Base-by-base conservation (phyloP, 208 protist species). In the Trypanosoma cruzi region DNA sequence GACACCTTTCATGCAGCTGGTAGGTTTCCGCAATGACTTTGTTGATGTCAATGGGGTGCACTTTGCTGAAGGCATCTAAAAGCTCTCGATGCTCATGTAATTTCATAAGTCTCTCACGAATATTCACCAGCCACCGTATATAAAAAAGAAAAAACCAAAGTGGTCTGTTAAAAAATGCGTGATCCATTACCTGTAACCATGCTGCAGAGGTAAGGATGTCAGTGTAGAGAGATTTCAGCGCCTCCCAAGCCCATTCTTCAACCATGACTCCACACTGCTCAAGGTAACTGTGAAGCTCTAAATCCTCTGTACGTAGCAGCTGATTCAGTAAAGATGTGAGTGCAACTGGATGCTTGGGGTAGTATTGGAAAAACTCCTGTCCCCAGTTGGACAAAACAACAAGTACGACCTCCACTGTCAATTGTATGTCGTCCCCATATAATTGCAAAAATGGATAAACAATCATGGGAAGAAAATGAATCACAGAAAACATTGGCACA, bases 171-270 rank as follows among this genome's bases (percentile, higher is more conserved):
- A 79, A 71, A 14, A 94, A 63, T 1, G 79, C 82, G 76, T 97
- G 93, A 73, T 97, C 93, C 89, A 97, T 94, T 20, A 97, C 78
- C 66, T 95, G 89, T 62, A 94, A 78, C 91, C 93, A 97, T 75
- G 92, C 90, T 10, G 80, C 49, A 2, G 76, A 75, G 37, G 73
- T 85, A 29, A 96, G 79, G 31, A 87, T 68, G 28, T 97, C 90
- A 1, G 89, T 95, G 62, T 80, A 93, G 24, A 97, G 71, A 10
- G 72, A 80, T 7, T 59, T 66, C 42, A 93, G n/a, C 36, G 81
- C 46, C 20, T 85, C 73, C 89, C 88, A 96, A 5, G 79, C 80
- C 86, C 88, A 96, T 32, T 88, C 73, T 28, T 94, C 85, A 4
- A 77, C 75, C 0, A 64, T 55, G n/a, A 84, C 69, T 31, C 89